phyloP scores from a whole-genome alignment of 2,329 filamentous ascomycete species.

The Beauveria caledonica region DNA sequence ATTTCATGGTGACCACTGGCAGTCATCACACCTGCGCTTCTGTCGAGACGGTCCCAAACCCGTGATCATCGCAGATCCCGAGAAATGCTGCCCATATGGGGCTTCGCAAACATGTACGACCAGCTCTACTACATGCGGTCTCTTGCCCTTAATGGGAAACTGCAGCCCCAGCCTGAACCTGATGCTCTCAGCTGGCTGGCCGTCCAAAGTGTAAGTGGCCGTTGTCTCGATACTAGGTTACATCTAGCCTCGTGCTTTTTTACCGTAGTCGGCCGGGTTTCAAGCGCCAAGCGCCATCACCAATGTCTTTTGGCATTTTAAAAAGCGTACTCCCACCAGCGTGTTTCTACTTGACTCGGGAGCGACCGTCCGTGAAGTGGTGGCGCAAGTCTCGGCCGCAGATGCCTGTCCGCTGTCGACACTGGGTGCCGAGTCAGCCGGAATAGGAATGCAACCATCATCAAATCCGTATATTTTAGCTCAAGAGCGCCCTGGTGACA shows the following conservation, averaged over 20 bases:
- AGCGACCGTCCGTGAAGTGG: neutral
- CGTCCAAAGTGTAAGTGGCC: neutral
- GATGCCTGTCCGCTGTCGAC: neutral
- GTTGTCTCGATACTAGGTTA: slow-evolving; percentile 6
- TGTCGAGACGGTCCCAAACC: too few relatives aligned
- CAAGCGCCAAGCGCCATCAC: slow-evolving; percentile 3
- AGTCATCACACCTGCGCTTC: too few relatives aligned
- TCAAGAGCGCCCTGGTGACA: neutral
- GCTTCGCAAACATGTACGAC: neutral
- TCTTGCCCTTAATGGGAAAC: neutral
- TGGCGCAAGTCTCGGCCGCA: neutral
- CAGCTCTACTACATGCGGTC: neutral
- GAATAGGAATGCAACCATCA: neutral
- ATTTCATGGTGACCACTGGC: too few relatives aligned
- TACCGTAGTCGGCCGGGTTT: neutral
- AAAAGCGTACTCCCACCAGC: neutral
- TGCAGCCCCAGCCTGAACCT: neutral
- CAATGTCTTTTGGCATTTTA: neutral
- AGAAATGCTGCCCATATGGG: neutral
- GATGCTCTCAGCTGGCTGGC: neutral
- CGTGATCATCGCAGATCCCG: too few relatives aligned
- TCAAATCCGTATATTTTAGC: too few relatives aligned
- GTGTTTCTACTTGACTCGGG: neutral
- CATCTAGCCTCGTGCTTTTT: neutral
- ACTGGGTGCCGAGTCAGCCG: neutral